Evolutionary conservation across 2,329 filamentous ascomycete species (phyloP).

Genomic region (Canariomyces notabilis): DNA sequence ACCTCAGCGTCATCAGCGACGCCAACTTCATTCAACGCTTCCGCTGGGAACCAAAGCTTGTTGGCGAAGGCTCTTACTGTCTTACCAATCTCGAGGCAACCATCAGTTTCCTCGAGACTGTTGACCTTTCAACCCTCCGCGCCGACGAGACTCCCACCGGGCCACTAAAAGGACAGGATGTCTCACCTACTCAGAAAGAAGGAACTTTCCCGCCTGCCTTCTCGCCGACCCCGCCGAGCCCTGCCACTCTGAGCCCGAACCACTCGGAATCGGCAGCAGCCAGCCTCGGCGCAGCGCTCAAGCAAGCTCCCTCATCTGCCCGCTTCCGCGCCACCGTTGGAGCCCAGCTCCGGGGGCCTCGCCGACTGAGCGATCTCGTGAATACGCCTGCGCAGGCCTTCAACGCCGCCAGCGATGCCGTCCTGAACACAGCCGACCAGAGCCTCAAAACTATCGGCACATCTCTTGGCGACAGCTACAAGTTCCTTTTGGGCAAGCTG

Average conservation of each 20-base stretch:
- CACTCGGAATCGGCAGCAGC: conserved; percentile 28
- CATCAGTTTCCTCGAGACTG: conserved; percentile 89
- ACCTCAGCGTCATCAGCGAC: conserved; percentile 87
- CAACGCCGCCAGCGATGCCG: conserved; percentile 75
- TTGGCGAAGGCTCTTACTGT: conserved; percentile 93
- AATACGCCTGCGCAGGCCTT: conserved; percentile 78
- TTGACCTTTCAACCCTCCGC: conserved; percentile 83
- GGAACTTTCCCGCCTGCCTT: conserved; percentile 57
- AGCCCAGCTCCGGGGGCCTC: conserved; percentile 54
- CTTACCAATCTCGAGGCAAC: conserved; percentile 93
- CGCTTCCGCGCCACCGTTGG: conserved; percentile 38
- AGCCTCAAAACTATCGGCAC: conserved; percentile 86
- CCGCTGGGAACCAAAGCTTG: conserved; percentile 76
- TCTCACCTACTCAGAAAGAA: conserved; percentile 44
- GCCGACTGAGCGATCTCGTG: conserved; percentile 78
- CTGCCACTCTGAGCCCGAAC: conserved; percentile 28
- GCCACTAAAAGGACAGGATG: conserved; percentile 50
- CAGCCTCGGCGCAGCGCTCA: conserved; percentile 23
- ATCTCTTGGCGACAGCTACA: conserved; percentile 87
- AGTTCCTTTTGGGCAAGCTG: conserved; percentile 83
- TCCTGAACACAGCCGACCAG: conserved; percentile 85
- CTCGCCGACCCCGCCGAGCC: conserved; percentile 35
- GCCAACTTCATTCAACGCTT: conserved; percentile 93
- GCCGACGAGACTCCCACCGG: conserved; percentile 71
- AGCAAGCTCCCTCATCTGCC: conserved; percentile 34